Percentiles rank a stretch among this genome's conserved stretches.
These are phyloP conservation scores for Lactifluus hygrophoroides DNA, from an alignment of 768 basidiomycete species.

Conservation along the genomic window DNA sequence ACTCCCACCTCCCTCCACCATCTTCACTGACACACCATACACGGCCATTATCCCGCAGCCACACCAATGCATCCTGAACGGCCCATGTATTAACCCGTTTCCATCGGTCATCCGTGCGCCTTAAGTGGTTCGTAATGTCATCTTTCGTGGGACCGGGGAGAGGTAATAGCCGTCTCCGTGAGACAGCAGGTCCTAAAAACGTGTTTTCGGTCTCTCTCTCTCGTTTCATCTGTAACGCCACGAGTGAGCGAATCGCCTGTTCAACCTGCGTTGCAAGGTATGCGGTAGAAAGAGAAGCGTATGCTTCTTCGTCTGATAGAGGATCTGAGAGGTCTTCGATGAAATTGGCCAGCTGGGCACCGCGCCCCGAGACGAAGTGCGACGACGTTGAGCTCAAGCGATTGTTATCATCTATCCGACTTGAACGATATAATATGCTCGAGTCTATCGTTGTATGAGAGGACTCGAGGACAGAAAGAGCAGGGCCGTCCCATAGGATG, in stretches of 20 bases:
- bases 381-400: constrained; percentile 22
- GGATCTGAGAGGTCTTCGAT: constrained; percentile 54
- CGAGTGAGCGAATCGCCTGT: constrained; percentile 34
- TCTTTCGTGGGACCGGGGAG: constrained; percentile 32
- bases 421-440: constrained; percentile 41
- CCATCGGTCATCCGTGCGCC: constrained; percentile 55
- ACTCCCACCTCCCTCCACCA: constrained; percentile 28
- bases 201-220: not conserved
- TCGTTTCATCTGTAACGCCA: constrained; percentile 13
- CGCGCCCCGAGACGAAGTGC: not conserved
- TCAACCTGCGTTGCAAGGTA: constrained; percentile 43
- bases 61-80: constrained; percentile 50
- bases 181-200: constrained; percentile 16
- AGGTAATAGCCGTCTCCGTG: constrained; percentile 7
- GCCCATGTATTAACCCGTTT: constrained; percentile 53
- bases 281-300: constrained; percentile 48
- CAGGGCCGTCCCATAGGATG: constrained; percentile 62
- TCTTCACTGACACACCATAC: constrained; percentile 28
- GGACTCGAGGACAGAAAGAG: constrained; percentile 28
- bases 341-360: constrained; percentile 30
- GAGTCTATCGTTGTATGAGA: constrained; percentile 9
- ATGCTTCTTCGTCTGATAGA: constrained; percentile 51
- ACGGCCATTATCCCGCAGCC: constrained; percentile 32
- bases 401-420: constrained; percentile 21
- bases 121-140: constrained; percentile 40